Conservation (phyloP, 2,329 filamentous ascomycete genomes). For the Biscogniauxia sp. region DNA sequence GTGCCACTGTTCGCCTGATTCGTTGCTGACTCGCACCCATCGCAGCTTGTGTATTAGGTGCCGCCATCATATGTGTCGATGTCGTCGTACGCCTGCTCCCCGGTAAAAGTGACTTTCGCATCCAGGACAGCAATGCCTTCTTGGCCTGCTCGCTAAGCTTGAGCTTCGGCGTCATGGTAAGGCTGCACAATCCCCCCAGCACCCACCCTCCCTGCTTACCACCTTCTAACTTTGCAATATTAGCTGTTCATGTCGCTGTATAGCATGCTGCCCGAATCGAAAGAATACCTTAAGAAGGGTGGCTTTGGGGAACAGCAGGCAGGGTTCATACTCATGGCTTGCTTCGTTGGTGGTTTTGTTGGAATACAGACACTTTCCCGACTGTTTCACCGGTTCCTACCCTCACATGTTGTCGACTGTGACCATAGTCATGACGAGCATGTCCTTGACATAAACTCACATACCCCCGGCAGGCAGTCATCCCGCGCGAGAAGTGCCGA, state of each 20-base stretch:
- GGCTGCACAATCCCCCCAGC: slow-evolving; percentile 25
- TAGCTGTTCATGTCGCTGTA: slow-evolving; percentile 90
- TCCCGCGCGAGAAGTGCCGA: slow-evolving; percentile 26
- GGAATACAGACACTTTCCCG: slow-evolving; percentile 74
- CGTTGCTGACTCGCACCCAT: slow-evolving; percentile 17
- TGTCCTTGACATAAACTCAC: slow-evolving; percentile 28
- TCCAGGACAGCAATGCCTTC: slow-evolving; percentile 86
- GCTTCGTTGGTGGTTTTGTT: slow-evolving; percentile 69
- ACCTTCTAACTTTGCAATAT: slow-evolving; percentile 4
- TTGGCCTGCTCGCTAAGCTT: slow-evolving; percentile 84
- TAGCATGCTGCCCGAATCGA: slow-evolving; percentile 88
- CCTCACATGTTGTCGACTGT: slow-evolving; percentile 78
- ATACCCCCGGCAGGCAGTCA: slow-evolving; percentile 23
- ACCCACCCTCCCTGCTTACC: too few species aligned
- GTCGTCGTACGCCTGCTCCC: slow-evolving; percentile 70
- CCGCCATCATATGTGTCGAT: slow-evolving; percentile 85
- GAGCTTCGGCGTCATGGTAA: slow-evolving; percentile 94
- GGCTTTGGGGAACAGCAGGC: slow-evolving; percentile 66
- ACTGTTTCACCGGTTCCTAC: slow-evolving; percentile 69
- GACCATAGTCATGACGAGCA: slow-evolving; percentile 68
- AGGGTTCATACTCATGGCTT: slow-evolving; percentile 65
- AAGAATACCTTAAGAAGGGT: slow-evolving; percentile 69
- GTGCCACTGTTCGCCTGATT: slow-evolving; percentile 4
- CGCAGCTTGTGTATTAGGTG: slow-evolving; percentile 66
- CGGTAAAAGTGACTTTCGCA: slow-evolving; percentile 73